Evolutionary conservation across 1,139 yeast species (phyloP).

Genomic region (Nakaseomyces uthaithaninus): DNA sequence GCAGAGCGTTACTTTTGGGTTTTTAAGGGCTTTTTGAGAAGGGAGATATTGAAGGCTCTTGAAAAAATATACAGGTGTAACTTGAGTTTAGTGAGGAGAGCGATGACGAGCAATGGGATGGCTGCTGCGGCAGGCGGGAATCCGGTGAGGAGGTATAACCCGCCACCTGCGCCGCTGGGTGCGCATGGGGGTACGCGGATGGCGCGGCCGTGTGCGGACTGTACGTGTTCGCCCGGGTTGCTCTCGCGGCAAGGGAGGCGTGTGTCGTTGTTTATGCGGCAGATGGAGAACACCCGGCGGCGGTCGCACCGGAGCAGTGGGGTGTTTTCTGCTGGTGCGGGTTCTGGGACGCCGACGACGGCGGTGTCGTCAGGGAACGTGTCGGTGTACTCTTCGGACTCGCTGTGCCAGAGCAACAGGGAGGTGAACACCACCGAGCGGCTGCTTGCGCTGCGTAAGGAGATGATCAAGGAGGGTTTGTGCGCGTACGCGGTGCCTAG

Average conservation of each 20-base stretch:
- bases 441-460: slow-evolving; percentile 52
- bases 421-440: slow-evolving; percentile 51
- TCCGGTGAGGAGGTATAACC: slow-evolving; percentile 7
- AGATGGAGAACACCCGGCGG: slow-evolving; percentile 23
- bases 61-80: no score
- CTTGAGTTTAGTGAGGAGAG: no score
- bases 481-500: slow-evolving; percentile 81
- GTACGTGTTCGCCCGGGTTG: slow-evolving; percentile 78
- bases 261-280: slow-evolving; percentile 38
- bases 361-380: slow-evolving; percentile 14
- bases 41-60: no score
- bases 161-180: slow-evolving; percentile 6
- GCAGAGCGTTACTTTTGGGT: no score
- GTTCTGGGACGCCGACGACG: slow-evolving; percentile 1
- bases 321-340: slow-evolving; percentile 19
- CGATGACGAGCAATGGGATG: slow-evolving; percentile 1
- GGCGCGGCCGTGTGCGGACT: slow-evolving; percentile 52
- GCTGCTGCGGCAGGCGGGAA: background rate
- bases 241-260: slow-evolving; percentile 56
- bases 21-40: no score
- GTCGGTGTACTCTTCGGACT: slow-evolving; percentile 35
- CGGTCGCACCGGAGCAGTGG: slow-evolving; percentile 9
- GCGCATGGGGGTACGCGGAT: background rate
- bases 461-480: slow-evolving; percentile 57
- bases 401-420: slow-evolving; percentile 32